These are phyloP conservation scores for Boletus sp. DNA, from an alignment of 768 basidiomycete genomes.

Conservation along the genomic window DNA sequence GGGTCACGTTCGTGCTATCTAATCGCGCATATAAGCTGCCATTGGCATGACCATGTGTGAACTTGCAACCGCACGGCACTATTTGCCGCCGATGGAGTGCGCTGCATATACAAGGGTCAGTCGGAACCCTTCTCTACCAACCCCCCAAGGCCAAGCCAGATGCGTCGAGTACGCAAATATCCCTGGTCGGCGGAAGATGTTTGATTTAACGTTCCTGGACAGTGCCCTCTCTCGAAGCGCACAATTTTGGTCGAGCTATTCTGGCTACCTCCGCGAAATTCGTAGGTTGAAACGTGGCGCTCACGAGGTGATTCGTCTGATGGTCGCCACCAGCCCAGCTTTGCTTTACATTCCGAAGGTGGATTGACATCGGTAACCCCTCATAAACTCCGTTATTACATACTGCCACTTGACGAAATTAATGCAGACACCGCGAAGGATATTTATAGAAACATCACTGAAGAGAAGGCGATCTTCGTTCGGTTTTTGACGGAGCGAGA, in stretches of 20 bases:
- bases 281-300: slow-evolving; percentile 45
- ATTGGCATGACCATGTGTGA: slow-evolving; percentile 80
- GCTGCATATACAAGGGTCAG: slow-evolving; percentile 14
- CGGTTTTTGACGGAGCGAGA: slow-evolving; percentile 46
- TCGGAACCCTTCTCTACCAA: neutral
- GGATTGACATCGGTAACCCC: slow-evolving; percentile 67
- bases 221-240: slow-evolving; percentile 75
- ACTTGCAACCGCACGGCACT: slow-evolving; percentile 67
- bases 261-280: slow-evolving; percentile 76
- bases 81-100: slow-evolving; percentile 69
- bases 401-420: slow-evolving; percentile 4
- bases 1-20: neutral
- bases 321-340: slow-evolving; percentile 55
- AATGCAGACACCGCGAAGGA: slow-evolving; percentile 58
- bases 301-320: slow-evolving; percentile 15
- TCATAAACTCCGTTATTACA: slow-evolving; percentile 6
- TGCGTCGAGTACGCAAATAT: slow-evolving; percentile 48
- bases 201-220: neutral
- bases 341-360: slow-evolving; percentile 68
- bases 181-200: neutral
- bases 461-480: slow-evolving; percentile 53
- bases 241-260: slow-evolving; percentile 84
- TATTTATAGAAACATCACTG: slow-evolving; percentile 62
- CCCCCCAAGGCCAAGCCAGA: slow-evolving; percentile 34
- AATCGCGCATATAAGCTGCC: slow-evolving; percentile 49